Evolutionary conservation across 139 green algal species (phyloP), one percentile per base, ranked within the genome.

Genomic region (Chlorella sp.): DNA sequence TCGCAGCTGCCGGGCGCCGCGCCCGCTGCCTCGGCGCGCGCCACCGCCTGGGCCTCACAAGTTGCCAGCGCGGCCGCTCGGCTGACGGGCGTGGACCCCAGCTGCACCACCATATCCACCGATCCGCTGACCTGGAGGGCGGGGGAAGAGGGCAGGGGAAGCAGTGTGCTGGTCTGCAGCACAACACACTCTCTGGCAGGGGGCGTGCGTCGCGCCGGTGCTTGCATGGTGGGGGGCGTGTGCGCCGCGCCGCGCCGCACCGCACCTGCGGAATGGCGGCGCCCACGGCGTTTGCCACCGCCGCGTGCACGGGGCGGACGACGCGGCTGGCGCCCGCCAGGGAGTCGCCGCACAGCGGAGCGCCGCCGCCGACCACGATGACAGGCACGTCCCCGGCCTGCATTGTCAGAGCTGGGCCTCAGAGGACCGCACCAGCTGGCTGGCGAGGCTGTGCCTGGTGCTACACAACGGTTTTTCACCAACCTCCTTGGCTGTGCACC

Each of bases 271-370:
- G 72, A 9, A 82, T 80, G 36, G 83, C 83, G 29, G 83, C 83
- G 0, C 83, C 83, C 19, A 88, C 76, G n/a, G 83, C 83, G 58
- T 88, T 86, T 4, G 83, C 83, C 15, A 88, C 76, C 5, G 75
- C 63, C 14, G 79, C 83, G 73, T 84, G 72, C 31, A 43, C 31
- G 17, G 76, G 83, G 33, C 43, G 51, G 9, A 83, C 60, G 14
- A 86, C 64, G 0, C 25, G 2, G 15, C 66, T 63, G 0, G 76
- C 76, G 1, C 83, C 83, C 0, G 27, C 25, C 46, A 88, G 63
- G 29, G 8, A 45, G 17, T 68, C 48, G 17, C 42, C 79, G 66
- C 83, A 88, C 55, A 88, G 56, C 0, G 58, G n/a, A 2, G 72
- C 79, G 14, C 76, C 83, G 21, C 83, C 83, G 45, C 83, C 83